phyloP scores from a whole-genome alignment of 2,329 filamentous ascomycete genomes.

The Ceratocystis destructans region DNA sequence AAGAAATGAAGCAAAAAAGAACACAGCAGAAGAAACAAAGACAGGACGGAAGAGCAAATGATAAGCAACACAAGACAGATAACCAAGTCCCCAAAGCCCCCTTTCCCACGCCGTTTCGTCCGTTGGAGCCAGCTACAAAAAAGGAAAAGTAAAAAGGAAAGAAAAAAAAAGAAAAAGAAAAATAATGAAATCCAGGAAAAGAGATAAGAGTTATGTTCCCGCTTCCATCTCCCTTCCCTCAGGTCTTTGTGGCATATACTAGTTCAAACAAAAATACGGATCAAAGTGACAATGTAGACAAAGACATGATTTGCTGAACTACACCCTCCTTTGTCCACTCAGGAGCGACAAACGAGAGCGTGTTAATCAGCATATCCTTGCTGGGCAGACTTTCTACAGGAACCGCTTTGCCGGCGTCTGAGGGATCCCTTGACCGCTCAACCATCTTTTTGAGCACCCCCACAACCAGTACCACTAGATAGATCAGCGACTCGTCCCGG shows the following conservation, averaged over 20 bases:
- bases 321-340: conserved; percentile 52
- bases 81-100: neutral
- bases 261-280: neutral
- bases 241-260: neutral
- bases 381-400: conserved; percentile 51
- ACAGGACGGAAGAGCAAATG: neutral
- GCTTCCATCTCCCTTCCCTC: too few relatives aligned
- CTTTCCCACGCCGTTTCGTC: neutral
- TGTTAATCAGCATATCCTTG: conserved; percentile 52
- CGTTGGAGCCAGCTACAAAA: neutral
- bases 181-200: conserved; percentile 8
- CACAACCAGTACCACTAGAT: conserved; percentile 55
- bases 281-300: conserved; percentile 44
- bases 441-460: conserved; percentile 53
- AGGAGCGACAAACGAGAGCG: conserved; percentile 49
- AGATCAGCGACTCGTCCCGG: conserved; percentile 41
- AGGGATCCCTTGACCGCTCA: conserved; percentile 52
- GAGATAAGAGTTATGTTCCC: conserved; percentile 6
- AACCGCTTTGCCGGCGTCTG: conserved; percentile 35
- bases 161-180: neutral
- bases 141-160: neutral
- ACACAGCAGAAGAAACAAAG: neutral
- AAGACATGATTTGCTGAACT: conserved; percentile 55
- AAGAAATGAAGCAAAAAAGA: neutral
- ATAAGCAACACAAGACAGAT: neutral